These are phyloP conservation scores for Trichoderma simmonsii DNA, from an alignment of 2,329 filamentous ascomycete species.

Conservation along the genomic window DNA sequence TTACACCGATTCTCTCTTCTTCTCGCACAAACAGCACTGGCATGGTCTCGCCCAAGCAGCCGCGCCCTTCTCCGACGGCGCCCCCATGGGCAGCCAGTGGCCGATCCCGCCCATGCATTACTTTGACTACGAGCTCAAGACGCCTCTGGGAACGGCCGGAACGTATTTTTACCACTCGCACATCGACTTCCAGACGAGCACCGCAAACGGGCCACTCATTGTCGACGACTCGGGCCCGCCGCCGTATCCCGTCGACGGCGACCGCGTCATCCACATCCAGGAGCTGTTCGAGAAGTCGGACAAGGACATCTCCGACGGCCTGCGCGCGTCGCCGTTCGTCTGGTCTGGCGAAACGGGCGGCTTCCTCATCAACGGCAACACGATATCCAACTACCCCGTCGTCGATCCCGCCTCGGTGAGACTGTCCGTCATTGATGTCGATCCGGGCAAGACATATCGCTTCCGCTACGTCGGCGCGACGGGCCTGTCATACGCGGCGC, in stretches of 20 bases:
- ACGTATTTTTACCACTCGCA: constrained; percentile 70
- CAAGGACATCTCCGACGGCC: constrained; percentile 45
- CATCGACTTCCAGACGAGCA: constrained; percentile 59
- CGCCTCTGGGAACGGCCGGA: constrained; percentile 51
- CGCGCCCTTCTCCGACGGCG: constrained; percentile 63
- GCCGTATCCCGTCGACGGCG: constrained; percentile 62
- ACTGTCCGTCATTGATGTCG: constrained; percentile 53
- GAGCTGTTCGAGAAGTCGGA: constrained; percentile 59
- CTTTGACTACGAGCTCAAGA: constrained; percentile 65
- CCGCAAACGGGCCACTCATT: constrained; percentile 56
- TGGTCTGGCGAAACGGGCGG: constrained; percentile 57
- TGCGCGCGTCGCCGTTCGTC: constrained; percentile 47
- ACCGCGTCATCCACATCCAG: constrained; percentile 52
- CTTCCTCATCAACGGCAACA: constrained; percentile 24
- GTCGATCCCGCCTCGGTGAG: constrained; percentile 22
- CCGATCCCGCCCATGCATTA: constrained; percentile 59
- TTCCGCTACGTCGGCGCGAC: constrained; percentile 58
- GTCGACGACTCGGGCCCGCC: constrained; percentile 46
- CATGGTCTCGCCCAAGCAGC: constrained; percentile 60
- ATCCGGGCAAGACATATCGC: constrained; percentile 59
- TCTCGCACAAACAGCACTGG: constrained; percentile 53
- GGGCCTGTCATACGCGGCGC: constrained; percentile 50
- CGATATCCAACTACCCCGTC: constrained; percentile 32
- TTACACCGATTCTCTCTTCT: background rate
- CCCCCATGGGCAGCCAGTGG: constrained; percentile 60